Evolutionary conservation across 441 rosid species (phyloP).

Genomic region (Adansonia rubrostipa): DNA sequence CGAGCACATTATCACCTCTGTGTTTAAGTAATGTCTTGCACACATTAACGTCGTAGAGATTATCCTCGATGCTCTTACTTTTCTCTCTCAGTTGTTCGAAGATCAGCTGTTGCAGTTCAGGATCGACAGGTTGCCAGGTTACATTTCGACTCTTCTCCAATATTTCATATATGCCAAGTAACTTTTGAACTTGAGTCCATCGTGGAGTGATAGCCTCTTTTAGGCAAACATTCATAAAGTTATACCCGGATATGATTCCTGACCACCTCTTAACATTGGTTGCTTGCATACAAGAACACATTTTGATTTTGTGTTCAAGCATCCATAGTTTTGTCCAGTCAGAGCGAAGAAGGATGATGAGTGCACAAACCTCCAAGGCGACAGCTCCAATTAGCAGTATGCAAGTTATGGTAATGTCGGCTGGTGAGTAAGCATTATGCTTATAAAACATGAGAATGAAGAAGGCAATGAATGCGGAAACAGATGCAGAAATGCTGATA

Average conservation of each 20-base stretch:
- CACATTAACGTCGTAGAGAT: neutral
- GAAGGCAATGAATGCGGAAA: constrained; percentile 35
- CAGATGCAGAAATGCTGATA: constrained; percentile 34
- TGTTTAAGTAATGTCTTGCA: neutral
- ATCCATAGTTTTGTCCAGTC: constrained; percentile 38
- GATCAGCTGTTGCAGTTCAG: constrained; percentile 32
- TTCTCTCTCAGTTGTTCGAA: constrained; percentile 31
- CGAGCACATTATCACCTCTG: neutral
- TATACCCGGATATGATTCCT: constrained; percentile 33
- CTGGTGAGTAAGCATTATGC: constrained; percentile 10
- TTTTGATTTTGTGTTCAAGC: neutral
- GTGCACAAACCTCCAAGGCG: constrained; percentile 42
- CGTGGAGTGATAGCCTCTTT: neutral
- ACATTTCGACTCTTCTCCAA: constrained; percentile 13
- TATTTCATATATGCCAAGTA: neutral
- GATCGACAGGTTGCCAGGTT: constrained; percentile 24
- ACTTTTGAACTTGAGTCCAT: neutral
- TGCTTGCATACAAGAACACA: neutral
- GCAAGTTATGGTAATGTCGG: constrained; percentile 40
- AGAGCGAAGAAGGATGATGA: constrained; percentile 34
- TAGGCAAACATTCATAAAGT: constrained; percentile 36
- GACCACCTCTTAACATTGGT: constrained; percentile 38
- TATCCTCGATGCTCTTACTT: neutral
- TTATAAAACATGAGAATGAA: neutral
- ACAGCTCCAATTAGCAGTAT: constrained; percentile 49